A percentile compares a stretch with the other conserved stretches of the same genome.
Conservation (phyloP, 2,329 filamentous ascomycete species). For the Trichoderma asperellum region DNA sequence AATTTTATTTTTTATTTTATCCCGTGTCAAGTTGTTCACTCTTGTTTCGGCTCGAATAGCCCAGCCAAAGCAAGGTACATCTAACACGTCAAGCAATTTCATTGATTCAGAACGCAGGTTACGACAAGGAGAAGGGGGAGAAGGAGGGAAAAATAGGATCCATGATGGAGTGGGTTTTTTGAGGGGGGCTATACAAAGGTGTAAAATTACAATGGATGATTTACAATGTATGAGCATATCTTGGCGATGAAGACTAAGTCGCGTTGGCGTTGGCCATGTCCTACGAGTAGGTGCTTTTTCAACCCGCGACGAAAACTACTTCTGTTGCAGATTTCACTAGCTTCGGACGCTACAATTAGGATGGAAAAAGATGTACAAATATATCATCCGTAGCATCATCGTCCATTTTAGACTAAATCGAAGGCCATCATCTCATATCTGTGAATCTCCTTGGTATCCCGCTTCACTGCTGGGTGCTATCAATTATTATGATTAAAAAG, state of each 20-base stretch:
- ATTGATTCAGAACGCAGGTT: too few relatives aligned
- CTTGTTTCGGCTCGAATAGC: too few relatives aligned
- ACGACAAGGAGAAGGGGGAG: too few relatives aligned
- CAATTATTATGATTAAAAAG: not conserved
- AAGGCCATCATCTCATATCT: not conserved
- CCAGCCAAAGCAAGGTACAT: not conserved
- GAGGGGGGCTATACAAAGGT: too few relatives aligned
- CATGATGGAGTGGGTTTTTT: too few relatives aligned
- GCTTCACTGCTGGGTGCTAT: not conserved
- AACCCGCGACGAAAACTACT: not conserved
- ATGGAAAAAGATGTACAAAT: not conserved
- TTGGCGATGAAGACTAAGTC: too few relatives aligned
- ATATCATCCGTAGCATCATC: not conserved
- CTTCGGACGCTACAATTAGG: not conserved
- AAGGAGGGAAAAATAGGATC: not conserved
- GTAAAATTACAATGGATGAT: too few relatives aligned
- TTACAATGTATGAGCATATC: too few relatives aligned
- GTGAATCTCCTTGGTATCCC: not conserved
- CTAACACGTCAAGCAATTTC: too few relatives aligned
- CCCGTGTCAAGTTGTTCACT: not conserved
- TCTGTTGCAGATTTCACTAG: too few relatives aligned
- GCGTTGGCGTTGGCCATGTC: too few relatives aligned
- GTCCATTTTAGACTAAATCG: conserved; percentile 21
- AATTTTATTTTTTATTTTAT: not conserved
- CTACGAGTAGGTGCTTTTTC: not conserved